These are phyloP conservation scores for Sphagnum contortum DNA, from an alignment of 225 moss, liverwort and hornwort species.

Conservation along the genomic window DNA sequence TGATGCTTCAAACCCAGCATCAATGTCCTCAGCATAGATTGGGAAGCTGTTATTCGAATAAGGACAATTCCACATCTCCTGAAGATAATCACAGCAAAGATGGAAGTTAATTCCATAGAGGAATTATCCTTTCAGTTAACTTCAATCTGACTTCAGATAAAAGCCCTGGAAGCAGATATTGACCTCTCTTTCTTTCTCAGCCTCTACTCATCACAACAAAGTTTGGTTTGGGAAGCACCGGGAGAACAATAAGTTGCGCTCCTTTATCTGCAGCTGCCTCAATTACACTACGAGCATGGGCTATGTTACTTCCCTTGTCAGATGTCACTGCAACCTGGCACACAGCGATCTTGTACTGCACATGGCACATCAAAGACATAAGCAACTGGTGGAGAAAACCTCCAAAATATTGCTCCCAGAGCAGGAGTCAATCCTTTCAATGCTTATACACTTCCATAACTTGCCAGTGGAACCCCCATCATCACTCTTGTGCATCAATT, in stretches of 20 bases:
- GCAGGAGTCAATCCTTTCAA: no score
- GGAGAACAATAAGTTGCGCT: conserved; percentile 76
- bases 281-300: conserved; percentile 56
- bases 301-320: conserved; percentile 68
- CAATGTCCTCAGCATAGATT: conserved; percentile 62
- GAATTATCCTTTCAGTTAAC: not conserved
- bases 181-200: not conserved
- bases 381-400: not conserved
- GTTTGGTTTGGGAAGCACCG: conserved; percentile 23
- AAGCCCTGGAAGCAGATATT: not conserved
- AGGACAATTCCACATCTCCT: conserved; percentile 99
- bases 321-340: conserved; percentile 67
- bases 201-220: not conserved
- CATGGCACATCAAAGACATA: conserved; percentile 8
- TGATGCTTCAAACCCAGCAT: conserved; percentile 33
- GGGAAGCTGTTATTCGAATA: conserved; percentile 66
- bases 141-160: not conserved
- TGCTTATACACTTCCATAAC: no score
- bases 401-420: not conserved
- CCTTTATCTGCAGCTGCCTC: conserved; percentile 81
- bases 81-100: conserved; percentile 6
- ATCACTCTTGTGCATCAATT: no score
- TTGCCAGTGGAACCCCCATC: no score
- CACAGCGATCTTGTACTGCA: conserved; percentile 75
- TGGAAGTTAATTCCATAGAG: not conserved